Evolutionary conservation across 2,329 filamentous ascomycete genomes (phyloP), one percentile per base, ranked within the genome.

Genomic region (Beauveria pseudobassiana): DNA sequence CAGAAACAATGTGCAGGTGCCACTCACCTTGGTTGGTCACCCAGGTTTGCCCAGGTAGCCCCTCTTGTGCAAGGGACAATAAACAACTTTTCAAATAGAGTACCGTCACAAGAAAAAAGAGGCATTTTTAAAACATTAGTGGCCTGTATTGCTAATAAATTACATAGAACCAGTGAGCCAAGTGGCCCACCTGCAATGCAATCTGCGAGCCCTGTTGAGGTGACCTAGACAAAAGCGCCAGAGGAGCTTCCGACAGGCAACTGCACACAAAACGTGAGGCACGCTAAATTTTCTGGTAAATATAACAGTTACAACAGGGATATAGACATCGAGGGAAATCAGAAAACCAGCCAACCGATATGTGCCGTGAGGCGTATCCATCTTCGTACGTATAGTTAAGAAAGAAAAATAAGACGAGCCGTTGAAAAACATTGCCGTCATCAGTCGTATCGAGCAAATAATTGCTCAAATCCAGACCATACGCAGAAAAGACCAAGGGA

Each of bases 291-390:
- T 38, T 43, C 24, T n/a, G 34, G 34, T 48, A 57, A 56, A 46
- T 48, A 57, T 24, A 30, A 50, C 22, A 51, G 34, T 43, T 42
- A 50, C 45, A 51, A 24, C 56, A 53, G 59, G 50, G 50, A 61
- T 54, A 61, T 60, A 60, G 26, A 55, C 50, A 46, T 34, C 9
- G 45, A 46, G 34, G 20, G 49, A 59, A 61, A 46, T 7, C 46
- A 60, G 22, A 55, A 53, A 60, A 54, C 50, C 50, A 61, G 50
- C 59, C 59, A 61, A 61, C 59, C 59, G 49, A 61, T 54, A 54
- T 58, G 56, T 72, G 73, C 73, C 73, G 73, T 71, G 73, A 75
- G 73, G 73, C 73, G 65, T 70, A 69, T 69, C 71, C 71, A 68
- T 75, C 72, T 74, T 74, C 69, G 68, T 69, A 70, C 48, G 30